Conservation (phyloP, 2,329 filamentous ascomycete genomes). For the Trichoderma cornu-damae region DNA sequence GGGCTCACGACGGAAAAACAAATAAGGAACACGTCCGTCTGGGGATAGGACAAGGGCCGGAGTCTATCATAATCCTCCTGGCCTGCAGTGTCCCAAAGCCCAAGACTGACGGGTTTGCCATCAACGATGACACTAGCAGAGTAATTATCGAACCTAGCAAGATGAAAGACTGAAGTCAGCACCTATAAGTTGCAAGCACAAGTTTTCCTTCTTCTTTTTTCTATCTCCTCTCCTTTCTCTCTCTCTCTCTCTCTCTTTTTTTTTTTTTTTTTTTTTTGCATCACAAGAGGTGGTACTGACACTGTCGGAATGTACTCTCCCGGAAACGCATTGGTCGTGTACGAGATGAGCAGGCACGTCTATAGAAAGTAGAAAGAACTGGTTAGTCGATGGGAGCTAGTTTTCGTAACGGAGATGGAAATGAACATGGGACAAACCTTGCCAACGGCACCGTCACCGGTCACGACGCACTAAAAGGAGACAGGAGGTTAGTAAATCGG, state of each 20-base stretch:
- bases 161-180: constrained; percentile 19
- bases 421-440: constrained; percentile 57
- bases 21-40: constrained; percentile 97
- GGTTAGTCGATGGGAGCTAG: constrained; percentile 5
- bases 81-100: constrained; percentile 96
- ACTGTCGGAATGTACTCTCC: constrained; percentile 99
- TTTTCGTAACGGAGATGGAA: background rate
- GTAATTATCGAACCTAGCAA: constrained; percentile 88
- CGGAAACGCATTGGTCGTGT: constrained; percentile 99
- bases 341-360: constrained; percentile 99
- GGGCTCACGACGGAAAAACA: constrained; percentile 98
- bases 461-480: constrained; percentile 82
- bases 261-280: no score
- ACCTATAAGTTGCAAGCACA: constrained; percentile 8
- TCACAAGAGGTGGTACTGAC: constrained; percentile 48
- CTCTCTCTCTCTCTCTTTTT: no score
- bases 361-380: constrained; percentile 41
- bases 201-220: no score
- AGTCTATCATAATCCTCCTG: constrained; percentile 98
- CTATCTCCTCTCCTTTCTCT: no score
- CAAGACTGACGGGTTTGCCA: constrained; percentile 93
- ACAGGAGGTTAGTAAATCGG: constrained; percentile 28
- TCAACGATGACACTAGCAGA: constrained; percentile 99
- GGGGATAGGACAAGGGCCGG: constrained; percentile 91
- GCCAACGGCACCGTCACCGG: constrained; percentile 97